Evolutionary conservation across 225 moss, liverwort and hornwort genomes (phyloP), one percentile per base, ranked within the genome.

Genomic region (Polytrichum formosum): DNA sequence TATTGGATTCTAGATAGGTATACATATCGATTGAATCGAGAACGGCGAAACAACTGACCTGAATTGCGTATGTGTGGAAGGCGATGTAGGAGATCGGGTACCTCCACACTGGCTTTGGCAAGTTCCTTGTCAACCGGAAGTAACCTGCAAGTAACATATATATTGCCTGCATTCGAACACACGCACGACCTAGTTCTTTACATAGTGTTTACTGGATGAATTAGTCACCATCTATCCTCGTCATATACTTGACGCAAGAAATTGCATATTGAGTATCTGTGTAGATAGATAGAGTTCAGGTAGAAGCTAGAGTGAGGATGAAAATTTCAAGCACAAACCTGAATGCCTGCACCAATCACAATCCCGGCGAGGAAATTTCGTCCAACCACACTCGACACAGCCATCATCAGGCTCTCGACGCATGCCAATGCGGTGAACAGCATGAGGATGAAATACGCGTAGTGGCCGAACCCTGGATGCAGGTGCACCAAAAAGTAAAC

Each of bases 51-150:
- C 8, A 18, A n/a, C 54, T 55, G 27, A 75, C 75, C 69, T 70
- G 75, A 25, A 68, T 63, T n/a, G 69, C 67, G 33, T 76, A 76
- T 18, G 69, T 70, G 63, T 76, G 76, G 28, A 76, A 76, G 5
- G 25, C n/a, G 16, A 69, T 56, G 64, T 76, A 76, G 2, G 64
- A 61, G 6, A 76, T 55, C 18, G 76, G 76, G 26, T 69, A 69
- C 26, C 70, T 54, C 76, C 76, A 76, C 18, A 76, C 27, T 19
- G 76, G 76, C 70, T 70, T 76, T 19, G 76, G 76, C 31, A 76
- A 33, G 29, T 70, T 65, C 64, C 22, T 70, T 17, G 21, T 26
- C 22, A 65, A 35, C 19, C 70, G 76, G 21, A 76, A 76, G 70
- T 55, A 76, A 6, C 76, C 76, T 20, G 54, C 70, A 6, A 69